These are phyloP conservation scores for Drosera capensis DNA, from an alignment of 148 eudicot species.

Conservation along the genomic window DNA sequence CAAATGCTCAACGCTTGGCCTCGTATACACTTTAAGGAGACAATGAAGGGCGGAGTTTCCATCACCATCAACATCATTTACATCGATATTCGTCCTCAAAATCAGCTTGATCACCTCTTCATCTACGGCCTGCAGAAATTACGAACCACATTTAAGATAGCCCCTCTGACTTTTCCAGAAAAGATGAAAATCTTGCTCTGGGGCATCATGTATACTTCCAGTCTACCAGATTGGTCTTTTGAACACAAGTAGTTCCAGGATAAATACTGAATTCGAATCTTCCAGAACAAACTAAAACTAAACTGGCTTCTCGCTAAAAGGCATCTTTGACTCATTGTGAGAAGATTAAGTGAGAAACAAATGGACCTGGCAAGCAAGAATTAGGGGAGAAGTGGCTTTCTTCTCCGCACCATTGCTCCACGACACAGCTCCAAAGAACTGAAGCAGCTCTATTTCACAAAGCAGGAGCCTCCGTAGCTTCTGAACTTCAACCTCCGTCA, in stretches of 20 bases:
- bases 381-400: conserved; percentile 15
- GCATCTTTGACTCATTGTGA: neutral
- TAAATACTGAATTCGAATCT: no score
- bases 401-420: conserved; percentile 5
- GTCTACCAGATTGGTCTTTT: no score
- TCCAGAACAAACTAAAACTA: neutral
- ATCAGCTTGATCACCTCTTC: conserved; percentile 16
- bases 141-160: no score
- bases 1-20: conserved; percentile 11
- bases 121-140: conserved; percentile 18
- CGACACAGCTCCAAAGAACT: conserved; percentile 23
- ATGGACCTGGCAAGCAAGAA: conserved; percentile 19
- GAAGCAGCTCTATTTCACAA: conserved; percentile 23
- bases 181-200: no score
- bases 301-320: neutral
- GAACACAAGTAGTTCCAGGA: no score
- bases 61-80: conserved; percentile 20
- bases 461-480: conserved; percentile 16
- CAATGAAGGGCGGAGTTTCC: conserved; percentile 26
- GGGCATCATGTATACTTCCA: no score
- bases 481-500: conserved; percentile 2
- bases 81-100: conserved; percentile 14
- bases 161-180: no score
- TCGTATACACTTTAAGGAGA: conserved; percentile 16
- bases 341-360: neutral